Percentiles rank a stretch among this genome's conserved stretches.
Conservation (phyloP, 768 basidiomycete species). For the Leccinum incarnatum region DNA sequence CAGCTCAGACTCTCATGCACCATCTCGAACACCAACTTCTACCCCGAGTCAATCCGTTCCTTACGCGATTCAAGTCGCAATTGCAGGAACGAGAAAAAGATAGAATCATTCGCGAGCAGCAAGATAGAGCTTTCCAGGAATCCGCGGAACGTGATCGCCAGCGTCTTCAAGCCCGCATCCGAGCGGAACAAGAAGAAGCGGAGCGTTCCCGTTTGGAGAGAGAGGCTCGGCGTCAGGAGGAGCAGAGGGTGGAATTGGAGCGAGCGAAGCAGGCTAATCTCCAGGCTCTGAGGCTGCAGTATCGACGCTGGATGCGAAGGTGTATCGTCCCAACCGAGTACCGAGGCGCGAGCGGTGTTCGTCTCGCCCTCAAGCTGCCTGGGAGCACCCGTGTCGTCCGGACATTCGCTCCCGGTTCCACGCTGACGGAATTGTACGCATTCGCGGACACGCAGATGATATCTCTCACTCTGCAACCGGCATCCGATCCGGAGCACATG, state of each 20-base stretch:
- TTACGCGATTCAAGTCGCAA: conserved; percentile 56
- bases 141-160: conserved; percentile 65
- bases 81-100: conserved; percentile 51
- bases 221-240: conserved; percentile 29
- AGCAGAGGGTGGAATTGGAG: conserved; percentile 37
- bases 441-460: conserved; percentile 65
- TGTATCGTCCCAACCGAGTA: conserved; percentile 39
- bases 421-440: conserved; percentile 65
- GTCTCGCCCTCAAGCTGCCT: conserved; percentile 55
- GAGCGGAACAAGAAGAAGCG: conserved; percentile 38
- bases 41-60: conserved; percentile 77
- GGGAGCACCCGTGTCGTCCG: conserved; percentile 57
- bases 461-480: conserved; percentile 37
- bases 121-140: conserved; percentile 75
- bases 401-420: conserved; percentile 47
- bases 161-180: conserved; percentile 56
- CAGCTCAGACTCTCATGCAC: conserved; percentile 56
- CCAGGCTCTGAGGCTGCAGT: conserved; percentile 44
- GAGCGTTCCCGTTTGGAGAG: conserved; percentile 35
- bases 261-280: conserved; percentile 34
- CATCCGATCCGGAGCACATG: conserved; percentile 42
- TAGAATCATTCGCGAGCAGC: conserved; percentile 69
- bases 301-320: conserved; percentile 60
- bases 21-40: conserved; percentile 73
- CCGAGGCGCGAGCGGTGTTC: conserved; percentile 30